Conservation (phyloP, 371 early-diverging fungal genomes). For the Cokeromyces recurvatus region DNA sequence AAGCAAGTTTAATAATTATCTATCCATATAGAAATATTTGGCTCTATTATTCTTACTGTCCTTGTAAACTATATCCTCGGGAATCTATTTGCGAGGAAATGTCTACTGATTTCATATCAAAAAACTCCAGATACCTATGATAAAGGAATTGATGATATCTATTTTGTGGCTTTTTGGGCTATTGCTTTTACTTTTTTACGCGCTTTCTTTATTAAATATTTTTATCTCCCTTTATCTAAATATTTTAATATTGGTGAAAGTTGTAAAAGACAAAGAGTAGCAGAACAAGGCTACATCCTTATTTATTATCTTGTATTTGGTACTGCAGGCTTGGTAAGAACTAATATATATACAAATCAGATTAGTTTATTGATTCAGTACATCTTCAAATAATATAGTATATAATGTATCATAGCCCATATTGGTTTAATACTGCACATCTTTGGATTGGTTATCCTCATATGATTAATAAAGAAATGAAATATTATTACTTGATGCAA, state of each 20-base stretch:
- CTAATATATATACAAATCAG: no score
- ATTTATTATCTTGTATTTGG: conserved; percentile 48
- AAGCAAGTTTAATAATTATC: no score
- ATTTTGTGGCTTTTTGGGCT: conserved; percentile 53
- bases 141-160: conserved; percentile 42
- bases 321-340: conserved; percentile 49
- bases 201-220: conserved; percentile 46
- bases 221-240: conserved; percentile 48
- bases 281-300: conserved; percentile 52
- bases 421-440: conserved; percentile 53
- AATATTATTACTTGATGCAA: conserved; percentile 72
- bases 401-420: conserved; percentile 44
- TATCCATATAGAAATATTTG: conserved; percentile 6
- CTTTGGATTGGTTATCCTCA: conserved; percentile 66
- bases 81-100: no score
- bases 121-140: conserved; percentile 12
- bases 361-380: neutral
- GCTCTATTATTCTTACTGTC: conserved; percentile 5
- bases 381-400: conserved; percentile 22
- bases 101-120: conserved; percentile 12
- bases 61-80: conserved; percentile 3
- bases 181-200: conserved; percentile 59
- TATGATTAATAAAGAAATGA: conserved; percentile 41
- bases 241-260: conserved; percentile 37
- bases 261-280: conserved; percentile 50